Conservation (phyloP, 2,329 filamentous ascomycete species). For the Colletotrichum gigasporum region DNA sequence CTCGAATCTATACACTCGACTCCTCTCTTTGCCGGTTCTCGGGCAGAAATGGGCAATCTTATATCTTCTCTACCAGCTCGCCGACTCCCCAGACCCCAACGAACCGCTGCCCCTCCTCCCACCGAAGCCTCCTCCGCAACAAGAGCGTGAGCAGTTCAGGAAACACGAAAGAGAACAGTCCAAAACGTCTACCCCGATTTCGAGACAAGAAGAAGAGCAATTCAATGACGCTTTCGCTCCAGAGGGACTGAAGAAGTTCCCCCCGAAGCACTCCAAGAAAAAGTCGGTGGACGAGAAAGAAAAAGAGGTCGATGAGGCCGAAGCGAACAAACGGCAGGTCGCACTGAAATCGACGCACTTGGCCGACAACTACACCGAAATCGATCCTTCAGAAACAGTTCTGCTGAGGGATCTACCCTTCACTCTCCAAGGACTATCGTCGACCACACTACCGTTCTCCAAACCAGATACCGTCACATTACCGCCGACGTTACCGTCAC, state of each 20-base stretch:
- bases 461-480: conserved; percentile 76
- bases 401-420: conserved; percentile 87
- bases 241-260: conserved; percentile 57
- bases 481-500: conserved; percentile 81
- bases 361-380: conserved; percentile 64
- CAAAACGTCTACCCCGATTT: conserved; percentile 45
- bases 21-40: conserved; percentile 90
- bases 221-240: conserved; percentile 65
- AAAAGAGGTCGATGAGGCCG: conserved; percentile 38
- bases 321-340: conserved; percentile 56
- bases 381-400: conserved; percentile 71
- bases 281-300: conserved; percentile 44
- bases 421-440: conserved; percentile 91
- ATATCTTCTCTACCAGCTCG: conserved; percentile 86
- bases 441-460: conserved; percentile 81
- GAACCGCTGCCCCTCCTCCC: conserved; percentile 59
- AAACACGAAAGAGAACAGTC: conserved; percentile 47
- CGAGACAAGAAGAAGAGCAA: conserved; percentile 57
- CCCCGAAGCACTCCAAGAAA: conserved; percentile 50
- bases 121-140: conserved; percentile 45
- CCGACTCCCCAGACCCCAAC: conserved; percentile 70
- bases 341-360: conserved; percentile 66
- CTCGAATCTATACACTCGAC: conserved; percentile 87
- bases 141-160: conserved; percentile 42
- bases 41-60: conserved; percentile 98